Evolutionary conservation across 2,329 filamentous ascomycete genomes (phyloP).

Genomic region (Aciculosporium take): DNA sequence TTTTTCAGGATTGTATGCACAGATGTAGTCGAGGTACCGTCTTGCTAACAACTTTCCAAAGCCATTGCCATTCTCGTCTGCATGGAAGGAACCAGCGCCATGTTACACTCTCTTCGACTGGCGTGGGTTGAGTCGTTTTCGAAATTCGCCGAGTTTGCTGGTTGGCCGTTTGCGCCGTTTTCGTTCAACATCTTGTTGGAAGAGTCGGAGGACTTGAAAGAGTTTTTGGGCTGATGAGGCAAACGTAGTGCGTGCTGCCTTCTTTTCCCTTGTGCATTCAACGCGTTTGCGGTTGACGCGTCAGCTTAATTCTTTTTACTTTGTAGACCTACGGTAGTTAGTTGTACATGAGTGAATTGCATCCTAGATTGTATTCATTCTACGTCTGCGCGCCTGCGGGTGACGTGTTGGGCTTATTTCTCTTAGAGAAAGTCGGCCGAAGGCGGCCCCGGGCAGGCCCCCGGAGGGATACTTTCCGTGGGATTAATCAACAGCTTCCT

Average conservation of each 20-base stretch:
- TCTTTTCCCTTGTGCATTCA: neutral
- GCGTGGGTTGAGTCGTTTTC: conserved; percentile 98
- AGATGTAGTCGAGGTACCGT: neutral
- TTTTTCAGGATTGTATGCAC: neutral
- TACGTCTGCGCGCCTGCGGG: neutral
- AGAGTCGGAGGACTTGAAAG: conserved; percentile 55
- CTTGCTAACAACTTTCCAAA: conserved; percentile 15
- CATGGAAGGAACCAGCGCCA: conserved; percentile 93
- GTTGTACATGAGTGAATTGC: conserved; percentile 16
- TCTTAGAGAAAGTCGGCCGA: neutral
- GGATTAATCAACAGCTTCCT: no score
- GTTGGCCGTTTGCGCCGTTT: conserved; percentile 76
- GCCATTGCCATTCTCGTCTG: conserved; percentile 57
- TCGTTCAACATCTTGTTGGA: conserved; percentile 75
- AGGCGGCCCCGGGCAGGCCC: no score
- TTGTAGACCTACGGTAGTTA: conserved; percentile 17
- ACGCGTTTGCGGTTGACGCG: neutral
- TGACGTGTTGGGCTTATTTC: neutral
- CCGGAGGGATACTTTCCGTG: no score
- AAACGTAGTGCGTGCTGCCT: conserved; percentile 1
- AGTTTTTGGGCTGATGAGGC: conserved; percentile 39
- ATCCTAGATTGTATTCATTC: conserved; percentile 7
- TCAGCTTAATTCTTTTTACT: conserved; percentile 10
- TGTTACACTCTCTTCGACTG: conserved; percentile 81
- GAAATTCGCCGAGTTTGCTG: conserved; percentile 89